Evolutionary conservation across 805 yeast species (phyloP).

Genomic region (Tetrapisispora pingtungensis): DNA sequence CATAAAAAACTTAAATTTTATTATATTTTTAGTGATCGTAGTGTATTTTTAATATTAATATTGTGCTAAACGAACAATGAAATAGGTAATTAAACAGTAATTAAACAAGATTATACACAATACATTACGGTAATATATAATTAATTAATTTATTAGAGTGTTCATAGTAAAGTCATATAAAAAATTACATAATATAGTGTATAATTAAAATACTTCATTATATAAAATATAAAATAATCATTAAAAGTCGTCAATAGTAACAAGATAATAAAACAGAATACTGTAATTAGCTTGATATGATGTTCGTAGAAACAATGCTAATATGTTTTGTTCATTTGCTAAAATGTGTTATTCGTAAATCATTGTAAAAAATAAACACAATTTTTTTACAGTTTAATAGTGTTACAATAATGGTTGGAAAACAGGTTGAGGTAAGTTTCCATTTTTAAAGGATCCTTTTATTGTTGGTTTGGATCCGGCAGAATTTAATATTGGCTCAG

Average conservation of each 20-base stretch:
- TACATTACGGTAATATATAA: too few species aligned
- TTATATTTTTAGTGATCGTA: too few species aligned
- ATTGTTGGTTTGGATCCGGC: constrained; percentile 1
- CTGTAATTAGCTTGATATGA: not conserved
- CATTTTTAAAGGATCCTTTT: constrained; percentile 19
- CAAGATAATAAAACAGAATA: not conserved
- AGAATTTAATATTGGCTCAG: constrained; percentile 7
- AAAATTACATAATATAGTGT: not conserved
- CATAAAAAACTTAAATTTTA: too few species aligned
- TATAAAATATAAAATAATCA: constrained; percentile 1
- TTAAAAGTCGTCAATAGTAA: not conserved
- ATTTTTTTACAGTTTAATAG: not conserved
- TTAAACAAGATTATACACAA: too few species aligned
- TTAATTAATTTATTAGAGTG: not conserved
- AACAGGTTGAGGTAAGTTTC: constrained; percentile 24
- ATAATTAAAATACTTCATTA: not conserved
- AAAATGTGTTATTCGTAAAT: not conserved
- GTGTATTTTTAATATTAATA: too few species aligned
- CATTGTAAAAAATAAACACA: not conserved
- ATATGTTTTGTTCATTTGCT: not conserved
- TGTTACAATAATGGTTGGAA: constrained; percentile 22
- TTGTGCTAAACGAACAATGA: too few species aligned
- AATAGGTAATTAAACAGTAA: too few species aligned
- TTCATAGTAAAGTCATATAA: not conserved
- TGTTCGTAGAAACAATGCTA: not conserved